Base-by-base conservation (phyloP, 768 basidiomycete genomes). In the Ramaria rubella region DNA sequence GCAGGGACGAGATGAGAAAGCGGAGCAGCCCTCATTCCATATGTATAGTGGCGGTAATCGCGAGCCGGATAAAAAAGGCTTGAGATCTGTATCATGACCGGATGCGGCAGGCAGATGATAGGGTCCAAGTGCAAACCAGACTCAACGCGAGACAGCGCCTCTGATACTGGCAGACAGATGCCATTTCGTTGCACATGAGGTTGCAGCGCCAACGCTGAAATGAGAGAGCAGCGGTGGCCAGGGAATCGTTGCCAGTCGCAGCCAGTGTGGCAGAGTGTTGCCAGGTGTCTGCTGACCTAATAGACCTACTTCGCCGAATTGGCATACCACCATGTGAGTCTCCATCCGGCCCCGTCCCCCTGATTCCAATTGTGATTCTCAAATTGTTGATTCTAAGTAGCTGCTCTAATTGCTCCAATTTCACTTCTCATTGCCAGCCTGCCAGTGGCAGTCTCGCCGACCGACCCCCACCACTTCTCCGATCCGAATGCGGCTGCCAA, bases 131-230 rank as follows among this genome's bases (percentile, higher is more conserved):
- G 49, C 33, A 51, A 17, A 33, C 33, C 14, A 51, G 49, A 2
- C 49, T 31, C 21, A 36, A n/a, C 30, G 30, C 30, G 31, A 51
- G 33, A 36, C 49, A 51, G 49, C 49, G 49, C 33, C 49, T 33
- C 49, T 30, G 33, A 31, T 31, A 19, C 29, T n/a, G 49, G 24
- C 6, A 33, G 49, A 51, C 49, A 51, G 49, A 21, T 51, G 11
- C 40, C 40, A 42, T 17, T 42, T 42, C 40, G n/a, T 42, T 42
- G 40, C n/a, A 42, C 40, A 42, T 42, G 40, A 42, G 40, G 40
- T 42, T n/a, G 40, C 40, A 19, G 40, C 40, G 40, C 40, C 40
- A 42, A 21, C 11, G 40, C n/a, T 42, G 40, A 17, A 17, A 38
- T 8, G n/a, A 21, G 7, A 6, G n/a, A n/a, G 40, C n/a, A n/a